Evolutionary conservation across 1,284 basidiomycete species (phyloP), one percentile per base, ranked within the genome.

Genomic region (Salmacisia buchloeana): DNA sequence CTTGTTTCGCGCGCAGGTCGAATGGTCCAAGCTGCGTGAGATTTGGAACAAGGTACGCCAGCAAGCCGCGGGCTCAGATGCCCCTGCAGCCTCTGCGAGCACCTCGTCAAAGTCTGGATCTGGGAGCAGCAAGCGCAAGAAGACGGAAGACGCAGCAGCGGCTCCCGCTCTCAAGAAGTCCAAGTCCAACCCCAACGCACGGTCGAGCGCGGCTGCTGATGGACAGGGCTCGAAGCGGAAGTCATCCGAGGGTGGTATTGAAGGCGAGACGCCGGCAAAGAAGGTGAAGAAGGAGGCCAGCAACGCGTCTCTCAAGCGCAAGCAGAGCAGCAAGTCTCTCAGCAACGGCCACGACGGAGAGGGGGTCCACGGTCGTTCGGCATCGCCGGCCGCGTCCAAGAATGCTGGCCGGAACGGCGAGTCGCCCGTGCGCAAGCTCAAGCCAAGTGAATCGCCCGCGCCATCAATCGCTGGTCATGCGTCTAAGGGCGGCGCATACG

Each of bases 31-130:
- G 45, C 21, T 59, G n/a, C 58, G 58, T 13, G 58, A 59, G 35
- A 41, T 59, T 29, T 59, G 34, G 35, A 59, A 59, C 58, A 59
- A 59, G 29, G 35, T 59, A 7, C 49, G 49, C 12, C 49, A 54
- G 34, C 49, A 54, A 33, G 27, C 25, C n/a, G 18, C n/a, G 5
- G 10, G 29, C 9, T 9, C 49, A 33, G 49, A 29, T 6, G 49
- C 29, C 23, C 15, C 31, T 5, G n/a, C 49, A 3, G 49, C 18
- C 15, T 13, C 31, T 3, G 33, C 56, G n/a, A 38, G 56, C 56
- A 36, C 56, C 23, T 38, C 33, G 12, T 23, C 34, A 12, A 54
- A 54, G 49, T 25, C 49, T 1, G 34, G 49, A 2, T 9, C 49
- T 2, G 34, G 49, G 13, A 31, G 49, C 13, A 33, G 13, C 13